Conservation (phyloP, 1,284 basidiomycete genomes). For the Cryptococcus sp. region DNA sequence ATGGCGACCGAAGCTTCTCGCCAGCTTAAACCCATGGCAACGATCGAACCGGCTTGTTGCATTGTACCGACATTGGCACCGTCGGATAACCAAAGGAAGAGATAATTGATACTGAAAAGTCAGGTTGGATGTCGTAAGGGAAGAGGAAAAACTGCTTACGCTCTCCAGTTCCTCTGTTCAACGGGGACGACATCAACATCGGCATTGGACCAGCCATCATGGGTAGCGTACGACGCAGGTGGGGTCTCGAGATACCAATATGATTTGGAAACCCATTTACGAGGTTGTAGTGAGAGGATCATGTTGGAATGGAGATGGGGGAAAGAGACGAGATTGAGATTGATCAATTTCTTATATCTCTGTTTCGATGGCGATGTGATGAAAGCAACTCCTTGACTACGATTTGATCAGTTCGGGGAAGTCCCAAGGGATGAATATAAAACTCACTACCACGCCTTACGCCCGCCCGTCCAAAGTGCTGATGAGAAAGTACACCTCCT, state of each 20-base stretch:
- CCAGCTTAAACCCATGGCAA: constrained; percentile 37
- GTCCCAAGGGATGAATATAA: too few relatives aligned
- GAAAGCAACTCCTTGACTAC: too few relatives aligned
- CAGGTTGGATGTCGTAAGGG: background rate
- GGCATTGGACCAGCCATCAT: constrained; percentile 36
- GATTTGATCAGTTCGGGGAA: too few relatives aligned
- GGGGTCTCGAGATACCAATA: constrained; percentile 39
- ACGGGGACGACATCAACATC: constrained; percentile 38
- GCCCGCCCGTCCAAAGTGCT: too few relatives aligned
- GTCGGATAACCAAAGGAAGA: constrained; percentile 37
- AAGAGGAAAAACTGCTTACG: constrained; percentile 20
- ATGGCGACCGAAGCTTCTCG: constrained; percentile 33
- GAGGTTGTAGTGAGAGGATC: background rate
- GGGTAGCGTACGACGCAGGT: constrained; percentile 36
- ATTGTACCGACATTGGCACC: constrained; percentile 39
- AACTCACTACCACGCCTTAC: too few relatives aligned
- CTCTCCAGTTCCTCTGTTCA: constrained; percentile 35
- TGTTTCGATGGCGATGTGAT: too few relatives aligned
- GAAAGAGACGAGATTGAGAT: background rate
- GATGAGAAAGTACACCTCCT: too few relatives aligned
- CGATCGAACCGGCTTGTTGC: constrained; percentile 33
- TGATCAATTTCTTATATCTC: background rate
- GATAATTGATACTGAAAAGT: constrained; percentile 26
- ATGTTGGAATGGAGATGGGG: background rate
- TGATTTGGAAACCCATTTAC: constrained; percentile 27